Conservation (phyloP, 192 early-diverging fungal species). For the Cladochytrium replicatum region DNA sequence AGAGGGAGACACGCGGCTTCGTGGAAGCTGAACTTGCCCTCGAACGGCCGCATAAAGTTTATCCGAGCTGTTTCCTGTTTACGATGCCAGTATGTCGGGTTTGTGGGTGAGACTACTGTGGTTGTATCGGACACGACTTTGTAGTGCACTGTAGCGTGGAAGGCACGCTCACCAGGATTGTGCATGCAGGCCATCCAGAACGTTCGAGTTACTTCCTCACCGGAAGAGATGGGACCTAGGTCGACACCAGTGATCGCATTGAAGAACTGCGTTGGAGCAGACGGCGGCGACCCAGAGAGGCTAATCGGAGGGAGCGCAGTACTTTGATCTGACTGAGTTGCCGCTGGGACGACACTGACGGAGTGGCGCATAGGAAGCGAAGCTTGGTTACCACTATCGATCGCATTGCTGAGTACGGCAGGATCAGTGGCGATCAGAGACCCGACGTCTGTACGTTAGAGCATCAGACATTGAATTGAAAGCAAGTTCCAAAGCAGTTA, state of each 20-base stretch:
- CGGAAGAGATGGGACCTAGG: constrained; percentile 37
- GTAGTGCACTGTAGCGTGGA: constrained; percentile 21
- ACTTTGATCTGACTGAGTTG: no score
- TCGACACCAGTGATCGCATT: constrained; percentile 21
- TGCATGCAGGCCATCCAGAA: constrained; percentile 16
- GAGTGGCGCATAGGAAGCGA: no score
- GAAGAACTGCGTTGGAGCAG: constrained; percentile 4
- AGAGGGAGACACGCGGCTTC: no score
- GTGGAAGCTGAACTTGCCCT: constrained; percentile 34
- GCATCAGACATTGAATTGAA: no score
- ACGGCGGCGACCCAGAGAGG: no score
- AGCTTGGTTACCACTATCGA: no score
- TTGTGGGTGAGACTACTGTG: constrained; percentile 24
- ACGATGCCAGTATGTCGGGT: constrained; percentile 35
- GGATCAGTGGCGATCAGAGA: no score
- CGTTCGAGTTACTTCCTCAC: not conserved
- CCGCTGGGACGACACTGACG: no score
- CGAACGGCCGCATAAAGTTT: constrained; percentile 46
- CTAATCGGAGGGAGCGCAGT: no score
- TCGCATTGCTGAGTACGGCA: no score
- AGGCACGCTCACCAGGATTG: constrained; percentile 16
- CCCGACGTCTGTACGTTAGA: no score
- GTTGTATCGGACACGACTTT: constrained; percentile 4
- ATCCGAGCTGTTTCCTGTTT: constrained; percentile 46
- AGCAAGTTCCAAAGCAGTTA: constrained; percentile 12